phyloP scores from a whole-genome alignment of 352 stramenopile species.

The Phytophthora idaei region DNA sequence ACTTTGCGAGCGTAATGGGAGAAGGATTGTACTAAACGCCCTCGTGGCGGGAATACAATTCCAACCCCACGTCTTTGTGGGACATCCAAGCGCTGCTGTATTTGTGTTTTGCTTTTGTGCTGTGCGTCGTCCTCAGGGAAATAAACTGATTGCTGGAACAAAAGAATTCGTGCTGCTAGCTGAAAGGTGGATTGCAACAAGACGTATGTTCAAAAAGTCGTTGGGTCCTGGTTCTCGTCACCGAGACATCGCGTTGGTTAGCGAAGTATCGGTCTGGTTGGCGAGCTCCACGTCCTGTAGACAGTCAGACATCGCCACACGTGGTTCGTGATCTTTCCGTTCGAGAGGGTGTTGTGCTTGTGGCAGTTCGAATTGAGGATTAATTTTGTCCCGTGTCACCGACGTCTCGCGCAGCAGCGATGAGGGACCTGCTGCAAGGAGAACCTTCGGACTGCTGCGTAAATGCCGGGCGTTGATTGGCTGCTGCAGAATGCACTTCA shows the following conservation, averaged over 20 bases:
- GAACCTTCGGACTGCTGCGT: too few species aligned
- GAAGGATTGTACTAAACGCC: constrained; percentile 32
- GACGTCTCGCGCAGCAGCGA: background rate
- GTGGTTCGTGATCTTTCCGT: too few species aligned
- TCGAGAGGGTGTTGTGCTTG: too few species aligned
- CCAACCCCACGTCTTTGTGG: constrained; percentile 39
- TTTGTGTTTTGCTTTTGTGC: background rate
- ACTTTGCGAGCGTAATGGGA: constrained; percentile 35
- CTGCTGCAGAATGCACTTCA: constrained; percentile 7
- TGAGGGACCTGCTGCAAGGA: background rate
- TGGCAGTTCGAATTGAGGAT: too few species aligned
- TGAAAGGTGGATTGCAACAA: background rate
- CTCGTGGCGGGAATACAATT: constrained; percentile 39
- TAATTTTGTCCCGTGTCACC: too few species aligned
- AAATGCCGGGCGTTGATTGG: background rate
- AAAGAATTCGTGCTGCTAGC: background rate
- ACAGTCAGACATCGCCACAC: too few species aligned
- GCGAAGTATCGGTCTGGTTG: too few species aligned
- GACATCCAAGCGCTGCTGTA: constrained; percentile 16
- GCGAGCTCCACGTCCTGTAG: too few species aligned
- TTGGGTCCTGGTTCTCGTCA: too few species aligned
- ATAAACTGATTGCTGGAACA: too few species aligned
- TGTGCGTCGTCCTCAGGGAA: background rate
- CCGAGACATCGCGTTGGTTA: too few species aligned
- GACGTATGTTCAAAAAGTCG: too few species aligned